phyloP scores from a whole-genome alignment of 768 basidiomycete species.

The Rossbeevera mucosa region DNA sequence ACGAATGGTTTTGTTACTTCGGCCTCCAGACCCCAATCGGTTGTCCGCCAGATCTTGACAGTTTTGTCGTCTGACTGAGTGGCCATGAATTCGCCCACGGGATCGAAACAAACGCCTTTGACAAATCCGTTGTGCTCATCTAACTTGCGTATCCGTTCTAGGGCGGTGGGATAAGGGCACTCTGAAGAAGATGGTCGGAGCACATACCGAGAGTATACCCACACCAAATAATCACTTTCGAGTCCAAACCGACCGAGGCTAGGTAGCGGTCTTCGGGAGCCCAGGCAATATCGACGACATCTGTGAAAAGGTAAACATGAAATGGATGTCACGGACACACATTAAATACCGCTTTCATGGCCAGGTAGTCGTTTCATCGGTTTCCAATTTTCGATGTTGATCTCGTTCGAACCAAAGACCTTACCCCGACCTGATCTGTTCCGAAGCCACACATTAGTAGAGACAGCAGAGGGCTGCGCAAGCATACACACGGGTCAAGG shows the following conservation, averaged over 20 bases:
- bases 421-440: constrained; percentile 72
- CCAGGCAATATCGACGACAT: constrained; percentile 96
- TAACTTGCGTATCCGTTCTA: constrained; percentile 80
- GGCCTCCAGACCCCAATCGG: constrained; percentile 83
- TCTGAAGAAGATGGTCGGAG: not conserved
- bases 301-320: constrained; percentile 37
- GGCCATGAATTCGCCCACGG: constrained; percentile 96
- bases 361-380: constrained; percentile 87
- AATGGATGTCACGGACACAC: not conserved
- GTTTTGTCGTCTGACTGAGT: constrained; percentile 96
- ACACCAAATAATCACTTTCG: constrained; percentile 89
- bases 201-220: constrained; percentile 79
- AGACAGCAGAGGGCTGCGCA: not conserved
- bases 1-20: constrained; percentile 89
- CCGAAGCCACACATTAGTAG: constrained; percentile 7
- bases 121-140: constrained; percentile 94
- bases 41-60: constrained; percentile 95
- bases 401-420: constrained; percentile 91
- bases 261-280: constrained; percentile 87
- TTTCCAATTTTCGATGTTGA: constrained; percentile 98
- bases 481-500: constrained; percentile 74
- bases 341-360: constrained; percentile 80
- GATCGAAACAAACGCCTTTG: constrained; percentile 99
- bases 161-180: not conserved
- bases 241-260: constrained; percentile 92